Conservation (phyloP, 1,139 yeast species). For the Komagataea norvegica region DNA sequence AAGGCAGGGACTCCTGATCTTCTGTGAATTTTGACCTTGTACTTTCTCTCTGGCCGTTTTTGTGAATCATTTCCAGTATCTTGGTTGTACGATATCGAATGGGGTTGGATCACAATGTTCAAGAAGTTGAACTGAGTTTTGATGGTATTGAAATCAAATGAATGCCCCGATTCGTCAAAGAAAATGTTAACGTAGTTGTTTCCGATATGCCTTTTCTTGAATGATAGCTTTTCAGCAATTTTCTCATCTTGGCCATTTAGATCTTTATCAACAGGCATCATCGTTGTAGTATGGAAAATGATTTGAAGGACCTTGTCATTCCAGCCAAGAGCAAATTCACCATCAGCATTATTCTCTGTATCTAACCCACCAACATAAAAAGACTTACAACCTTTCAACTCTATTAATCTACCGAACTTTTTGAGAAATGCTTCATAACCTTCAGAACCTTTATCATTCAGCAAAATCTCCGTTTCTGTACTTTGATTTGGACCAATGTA, state of each 20-base stretch:
- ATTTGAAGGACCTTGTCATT: constrained; percentile 66
- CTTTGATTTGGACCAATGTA: constrained; percentile 68
- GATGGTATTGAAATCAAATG: constrained; percentile 67
- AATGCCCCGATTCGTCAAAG: constrained; percentile 67
- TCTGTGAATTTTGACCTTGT: constrained; percentile 58
- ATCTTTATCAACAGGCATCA: constrained; percentile 60
- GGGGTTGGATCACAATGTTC: constrained; percentile 74
- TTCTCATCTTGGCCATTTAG: constrained; percentile 34
- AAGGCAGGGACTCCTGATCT: constrained; percentile 71
- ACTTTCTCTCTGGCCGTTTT: constrained; percentile 28
- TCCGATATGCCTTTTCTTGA: constrained; percentile 82
- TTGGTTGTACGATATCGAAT: constrained; percentile 28
- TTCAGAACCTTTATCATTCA: constrained; percentile 60
- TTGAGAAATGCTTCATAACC: constrained; percentile 56
- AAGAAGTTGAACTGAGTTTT: constrained; percentile 79
- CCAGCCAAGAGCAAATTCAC: constrained; percentile 74
- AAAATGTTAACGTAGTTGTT: constrained; percentile 77
- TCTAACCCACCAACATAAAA: constrained; percentile 81
- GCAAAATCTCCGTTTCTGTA: constrained; percentile 58
- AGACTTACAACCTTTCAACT: constrained; percentile 48
- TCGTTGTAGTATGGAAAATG: constrained; percentile 71
- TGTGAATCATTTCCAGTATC: constrained; percentile 3
- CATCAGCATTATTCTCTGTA: constrained; percentile 63
- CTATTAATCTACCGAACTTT: constrained; percentile 54
- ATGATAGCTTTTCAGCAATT: constrained; percentile 33